Percentiles rank a stretch among this genome's conserved stretches.
Conservation (phyloP, 139 green algal species). For the Limnomonas spitsbergensis region DNA sequence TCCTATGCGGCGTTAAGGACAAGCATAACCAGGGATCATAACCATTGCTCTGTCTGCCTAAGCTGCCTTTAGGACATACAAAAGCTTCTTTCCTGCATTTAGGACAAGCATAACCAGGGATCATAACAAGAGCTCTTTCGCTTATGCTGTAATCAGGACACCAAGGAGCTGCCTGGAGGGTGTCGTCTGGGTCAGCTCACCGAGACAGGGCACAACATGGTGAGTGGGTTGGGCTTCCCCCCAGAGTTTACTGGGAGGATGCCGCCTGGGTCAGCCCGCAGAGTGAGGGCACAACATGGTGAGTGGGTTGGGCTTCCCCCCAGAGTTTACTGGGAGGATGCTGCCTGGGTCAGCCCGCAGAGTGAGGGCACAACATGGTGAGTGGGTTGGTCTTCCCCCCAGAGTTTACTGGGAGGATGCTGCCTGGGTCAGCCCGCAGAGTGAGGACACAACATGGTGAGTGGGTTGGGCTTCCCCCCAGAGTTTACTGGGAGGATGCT, state of each 20-base stretch:
- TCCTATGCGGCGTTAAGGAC: no score
- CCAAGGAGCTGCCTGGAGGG: conserved; percentile 40
- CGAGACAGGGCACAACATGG: conserved; percentile 42
- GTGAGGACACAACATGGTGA: no score
- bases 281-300: background rate
- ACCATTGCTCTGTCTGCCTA: no score
- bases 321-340: background rate
- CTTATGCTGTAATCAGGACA: conserved; percentile 14
- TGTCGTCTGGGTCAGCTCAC: conserved; percentile 67
- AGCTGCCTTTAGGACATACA: no score
- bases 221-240: background rate
- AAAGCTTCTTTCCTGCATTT: no score
- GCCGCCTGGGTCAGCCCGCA: background rate
- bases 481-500: no score
- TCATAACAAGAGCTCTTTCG: no score
- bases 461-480: no score
- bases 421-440: no score
- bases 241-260: background rate
- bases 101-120: no score
- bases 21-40: no score
- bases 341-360: background rate
- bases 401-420: no score
- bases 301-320: background rate
- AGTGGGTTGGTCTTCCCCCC: background rate
- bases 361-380: background rate